These are phyloP conservation scores for Phylloboletellus chloephorus DNA, from an alignment of 1,284 basidiomycete species.

Conservation along the genomic window DNA sequence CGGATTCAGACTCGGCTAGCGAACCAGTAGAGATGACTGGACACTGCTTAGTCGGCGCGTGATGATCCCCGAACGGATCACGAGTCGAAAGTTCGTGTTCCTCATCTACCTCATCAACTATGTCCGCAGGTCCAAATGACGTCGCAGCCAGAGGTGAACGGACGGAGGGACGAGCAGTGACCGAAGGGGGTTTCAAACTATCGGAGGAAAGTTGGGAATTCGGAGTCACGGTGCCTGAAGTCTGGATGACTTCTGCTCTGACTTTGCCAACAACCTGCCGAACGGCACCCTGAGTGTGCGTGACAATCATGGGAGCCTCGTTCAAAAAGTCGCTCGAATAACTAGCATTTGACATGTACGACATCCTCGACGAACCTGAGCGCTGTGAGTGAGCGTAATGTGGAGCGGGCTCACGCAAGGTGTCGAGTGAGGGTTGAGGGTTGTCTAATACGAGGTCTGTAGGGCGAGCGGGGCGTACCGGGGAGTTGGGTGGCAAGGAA, in stretches of 20 bases:
- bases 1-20: conserved; percentile 32
- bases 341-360: conserved; percentile 68
- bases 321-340: conserved; percentile 72
- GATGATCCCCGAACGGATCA: conserved; percentile 65
- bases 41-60: conserved; percentile 41
- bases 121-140: conserved; percentile 68
- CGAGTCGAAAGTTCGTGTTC: conserved; percentile 33
- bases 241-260: conserved; percentile 71
- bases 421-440: conserved; percentile 54
- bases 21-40: conserved; percentile 40
- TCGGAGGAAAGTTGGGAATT: conserved; percentile 33
- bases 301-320: conserved; percentile 77
- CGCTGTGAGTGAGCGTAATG: conserved; percentile 47
- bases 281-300: conserved; percentile 56
- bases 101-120: conserved; percentile 50
- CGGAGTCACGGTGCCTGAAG: conserved; percentile 39
- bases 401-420: conserved; percentile 36
- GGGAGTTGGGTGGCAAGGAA: conserved; percentile 36
- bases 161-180: conserved; percentile 39
- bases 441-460: conserved; percentile 57
- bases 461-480: conserved; percentile 56
- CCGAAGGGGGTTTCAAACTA: conserved; percentile 37
- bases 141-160: conserved; percentile 64
- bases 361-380: conserved; percentile 58
- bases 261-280: conserved; percentile 70